phyloP scores from a whole-genome alignment of 768 basidiomycete genomes.

The Rhodosporidiobolus odoratus region DNA sequence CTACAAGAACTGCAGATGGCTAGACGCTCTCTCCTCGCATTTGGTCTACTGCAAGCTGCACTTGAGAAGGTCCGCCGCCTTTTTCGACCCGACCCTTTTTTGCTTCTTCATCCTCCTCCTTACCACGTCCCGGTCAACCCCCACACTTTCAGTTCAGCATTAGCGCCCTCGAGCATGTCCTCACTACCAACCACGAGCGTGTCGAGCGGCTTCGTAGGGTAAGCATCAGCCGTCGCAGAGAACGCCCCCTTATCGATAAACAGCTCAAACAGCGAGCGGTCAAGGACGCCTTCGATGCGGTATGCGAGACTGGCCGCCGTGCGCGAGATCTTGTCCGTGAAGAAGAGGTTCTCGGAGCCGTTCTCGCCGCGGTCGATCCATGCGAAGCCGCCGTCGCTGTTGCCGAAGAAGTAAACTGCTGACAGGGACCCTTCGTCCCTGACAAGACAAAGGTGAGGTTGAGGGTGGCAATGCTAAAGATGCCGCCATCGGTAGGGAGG shows the following conservation, averaged over 20 bases:
- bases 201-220: not conserved
- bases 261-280: conserved; percentile 7
- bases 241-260: conserved; percentile 2
- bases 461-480: not conserved
- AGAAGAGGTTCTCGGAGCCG: conserved; percentile 1
- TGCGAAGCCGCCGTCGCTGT: not conserved
- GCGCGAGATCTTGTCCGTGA: not conserved
- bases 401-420: conserved; percentile 3
- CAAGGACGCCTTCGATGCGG: conserved; percentile 1
- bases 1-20: too few species aligned
- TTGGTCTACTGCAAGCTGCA: too few species aligned
- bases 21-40: too few species aligned
- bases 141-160: not conserved
- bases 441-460: not conserved
- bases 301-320: not conserved
- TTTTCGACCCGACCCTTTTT: not conserved
- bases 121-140: not conserved
- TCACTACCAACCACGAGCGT: not conserved
- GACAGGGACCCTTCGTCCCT: conserved; percentile 5
- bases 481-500: not conserved
- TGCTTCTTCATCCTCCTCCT: not conserved
- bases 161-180: not conserved
- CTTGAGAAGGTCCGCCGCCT: not conserved
- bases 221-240: not conserved
- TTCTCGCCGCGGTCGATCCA: not conserved